phyloP scores from a whole-genome alignment of 192 early-diverging fungal species.

The Mortierella hygrophila region DNA sequence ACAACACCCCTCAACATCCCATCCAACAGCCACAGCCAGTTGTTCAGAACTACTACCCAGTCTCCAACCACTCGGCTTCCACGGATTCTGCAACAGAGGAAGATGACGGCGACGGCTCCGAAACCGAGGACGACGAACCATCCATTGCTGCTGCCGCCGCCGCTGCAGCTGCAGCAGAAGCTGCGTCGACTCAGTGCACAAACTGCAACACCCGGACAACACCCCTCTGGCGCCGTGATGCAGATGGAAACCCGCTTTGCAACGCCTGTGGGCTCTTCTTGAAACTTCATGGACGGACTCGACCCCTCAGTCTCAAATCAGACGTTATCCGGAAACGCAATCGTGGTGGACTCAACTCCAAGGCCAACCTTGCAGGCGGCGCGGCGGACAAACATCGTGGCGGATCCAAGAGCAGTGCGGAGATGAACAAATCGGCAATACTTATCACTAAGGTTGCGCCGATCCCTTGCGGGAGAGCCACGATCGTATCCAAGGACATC shows the following conservation, averaged over 20 bases:
- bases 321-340: conserved; percentile 90
- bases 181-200: conserved; percentile 61
- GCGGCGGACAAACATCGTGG: not conserved
- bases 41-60: not conserved
- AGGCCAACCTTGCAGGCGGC: not conserved
- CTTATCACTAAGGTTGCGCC: not conserved
- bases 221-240: conserved; percentile 89
- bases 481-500: not conserved
- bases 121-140: conserved; percentile 14
- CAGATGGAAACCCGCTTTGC: conserved; percentile 86
- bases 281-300: conserved; percentile 87
- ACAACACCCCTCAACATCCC: not conserved
- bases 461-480: not conserved
- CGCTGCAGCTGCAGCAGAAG: not conserved
- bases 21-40: not conserved
- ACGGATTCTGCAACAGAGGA: not conserved
- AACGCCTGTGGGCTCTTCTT: conserved; percentile 95
- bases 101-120: not conserved
- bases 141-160: conserved; percentile 1
- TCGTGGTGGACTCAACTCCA: conserved; percentile 56
- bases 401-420: not conserved
- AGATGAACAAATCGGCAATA: not conserved
- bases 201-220: conserved; percentile 91
- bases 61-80: not conserved
- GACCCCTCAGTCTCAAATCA: conserved; percentile 86